Base-by-base conservation (phyloP, 2,329 filamentous ascomycete genomes). In the Pyrenophora seminiperda region DNA sequence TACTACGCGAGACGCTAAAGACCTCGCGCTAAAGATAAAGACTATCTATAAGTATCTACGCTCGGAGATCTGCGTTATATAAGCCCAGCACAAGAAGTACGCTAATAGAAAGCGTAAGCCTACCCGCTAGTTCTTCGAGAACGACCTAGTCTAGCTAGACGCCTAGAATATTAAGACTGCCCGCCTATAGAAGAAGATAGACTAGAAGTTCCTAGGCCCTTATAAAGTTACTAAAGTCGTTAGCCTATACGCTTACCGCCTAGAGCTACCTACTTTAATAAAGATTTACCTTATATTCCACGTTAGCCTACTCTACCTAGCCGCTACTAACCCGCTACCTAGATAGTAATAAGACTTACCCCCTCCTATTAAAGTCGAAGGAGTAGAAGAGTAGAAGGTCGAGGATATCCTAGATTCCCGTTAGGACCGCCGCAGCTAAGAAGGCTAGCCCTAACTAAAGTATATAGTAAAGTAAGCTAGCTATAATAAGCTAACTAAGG, bases 211-310 rank as follows among this genome's bases (percentile, higher is more conserved):
- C 11, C 15, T 31, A 13, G 15, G 39, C 3, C 27, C 27, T 4
- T 41, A 13, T 13, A n/a, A 18, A 10, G 13, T 41, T 10, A 1
- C 4, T 6, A 18, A 41, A 17, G 14, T 29, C 2, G 13, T 41
- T 1, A 19, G 15, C 17, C 17, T 10, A 13, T 20, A 32, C 4
- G 27, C 39, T 3, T 41, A 31, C 15, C 9, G 9, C 1, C 24
- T 41, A 7, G 15, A 41, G 5, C 15, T 41, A 14, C 39, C 15
- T 7, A 17, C 14, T 7, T 31, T 10, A 3, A 41, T 41, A 13
- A 41, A 32, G 19, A 43, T 43, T n/a, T 14, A 34, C 19, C 31
- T 31, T 43, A 13, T 43, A 11, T 43, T 43, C 31, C 7, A 43
- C 11, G 10, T 42, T 5, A 32, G 13, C 17, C 29, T 42, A 3